Base-by-base conservation (phyloP, 2,329 filamentous ascomycete genomes). In the Fusarium haematococcum region DNA sequence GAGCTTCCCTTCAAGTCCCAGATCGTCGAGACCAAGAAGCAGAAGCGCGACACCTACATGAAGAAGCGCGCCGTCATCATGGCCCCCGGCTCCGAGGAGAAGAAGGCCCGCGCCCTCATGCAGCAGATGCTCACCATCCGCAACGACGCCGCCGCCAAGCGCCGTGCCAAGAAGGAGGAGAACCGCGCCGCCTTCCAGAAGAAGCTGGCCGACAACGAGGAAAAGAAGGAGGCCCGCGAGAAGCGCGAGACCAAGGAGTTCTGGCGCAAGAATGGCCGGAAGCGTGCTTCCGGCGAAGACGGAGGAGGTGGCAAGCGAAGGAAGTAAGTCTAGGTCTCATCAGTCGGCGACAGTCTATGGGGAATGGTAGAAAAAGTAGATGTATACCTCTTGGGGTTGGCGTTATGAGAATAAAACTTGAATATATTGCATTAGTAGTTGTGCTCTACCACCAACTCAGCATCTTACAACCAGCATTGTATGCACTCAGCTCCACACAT, bases 41-140 rank as follows among this genome's bases (percentile, higher is more conserved):
- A 95, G 85, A 91, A 90, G 82, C 92, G 91, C 79, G 85, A 92
- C 80, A 98, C 95, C 25, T 99, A 99, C 83, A 88, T 97, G 88
- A 95, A 97, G 86, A 98, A 98, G 86, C 93, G 97, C 11, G 97
- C 96, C 16, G 95, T 98, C n/a, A 91, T 97, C 27, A 84, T 94
- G 18, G 88, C 92, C 14, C 92, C 92, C 30, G 89, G 92, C 14
- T 93, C 93, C 32, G 96, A 98, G 83, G 97, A 99, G 88, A 95
- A 93, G 88, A 93, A 93, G 83, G 95, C 95, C 6, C 88, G 97
- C 35, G 92, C 95, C 77, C 86, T 99, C 75, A 93, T 99, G 91
- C 94, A 97, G 86, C 97, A 98, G 87, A 90, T 99, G 62, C 93
- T 94, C 80, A 96, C 95, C 18, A 87, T 99, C 79, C 88, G 95